Conservation (phyloP, 768 basidiomycete species). For the Mrakia blollopis region DNA sequence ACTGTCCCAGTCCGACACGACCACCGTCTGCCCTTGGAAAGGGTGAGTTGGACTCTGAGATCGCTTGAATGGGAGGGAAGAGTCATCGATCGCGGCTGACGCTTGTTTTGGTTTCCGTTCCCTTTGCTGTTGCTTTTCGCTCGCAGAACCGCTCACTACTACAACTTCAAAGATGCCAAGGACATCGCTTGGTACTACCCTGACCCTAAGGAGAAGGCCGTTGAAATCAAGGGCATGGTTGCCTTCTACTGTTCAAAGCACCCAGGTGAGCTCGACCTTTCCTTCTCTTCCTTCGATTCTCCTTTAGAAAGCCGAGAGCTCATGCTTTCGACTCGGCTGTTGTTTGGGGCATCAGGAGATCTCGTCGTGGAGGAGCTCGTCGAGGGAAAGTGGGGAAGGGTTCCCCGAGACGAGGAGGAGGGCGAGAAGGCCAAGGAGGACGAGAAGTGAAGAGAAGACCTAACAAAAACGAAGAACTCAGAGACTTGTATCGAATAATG, state of each 20-base stretch:
- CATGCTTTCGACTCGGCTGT: neutral
- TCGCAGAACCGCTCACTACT: neutral
- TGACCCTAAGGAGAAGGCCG: constrained; percentile 10
- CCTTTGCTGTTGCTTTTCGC: neutral
- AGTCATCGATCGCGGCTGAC: neutral
- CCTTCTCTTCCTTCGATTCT: neutral
- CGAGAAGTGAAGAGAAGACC: neutral
- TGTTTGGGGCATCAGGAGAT: too few relatives aligned
- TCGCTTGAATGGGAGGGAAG: neutral
- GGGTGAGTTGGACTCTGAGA: neutral
- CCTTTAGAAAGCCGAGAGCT: neutral
- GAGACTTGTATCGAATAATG: neutral
- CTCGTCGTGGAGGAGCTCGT: neutral
- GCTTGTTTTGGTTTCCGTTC: too few relatives aligned
- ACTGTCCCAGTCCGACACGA: neutral
- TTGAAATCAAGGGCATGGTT: constrained; percentile 6
- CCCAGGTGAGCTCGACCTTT: neutral
- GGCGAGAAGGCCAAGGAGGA: neutral
- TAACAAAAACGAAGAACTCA: neutral
- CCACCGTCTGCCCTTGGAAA: constrained; percentile 8
- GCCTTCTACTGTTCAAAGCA: neutral
- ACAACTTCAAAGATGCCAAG: constrained; percentile 6
- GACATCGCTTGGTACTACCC: constrained; percentile 13
- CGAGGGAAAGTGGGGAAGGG: neutral
- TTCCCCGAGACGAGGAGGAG: neutral